phyloP scores from a whole-genome alignment of 2,329 filamentous ascomycete species.

The Aspergillus sp. region DNA sequence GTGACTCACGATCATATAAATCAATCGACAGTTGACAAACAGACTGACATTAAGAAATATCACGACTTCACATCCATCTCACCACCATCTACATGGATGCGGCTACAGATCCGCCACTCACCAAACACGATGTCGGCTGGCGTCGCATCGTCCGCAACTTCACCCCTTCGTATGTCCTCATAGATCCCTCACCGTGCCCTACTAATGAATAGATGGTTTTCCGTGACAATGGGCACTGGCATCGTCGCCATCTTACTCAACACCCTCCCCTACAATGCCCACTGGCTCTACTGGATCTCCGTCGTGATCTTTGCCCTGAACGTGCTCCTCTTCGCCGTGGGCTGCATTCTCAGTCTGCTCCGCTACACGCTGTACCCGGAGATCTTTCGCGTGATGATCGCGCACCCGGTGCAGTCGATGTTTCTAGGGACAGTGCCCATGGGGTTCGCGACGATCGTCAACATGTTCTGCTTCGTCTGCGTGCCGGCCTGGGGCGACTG shows the following conservation, averaged over 20 bases:
- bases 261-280: constrained; percentile 37
- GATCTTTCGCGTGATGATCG: constrained; percentile 65
- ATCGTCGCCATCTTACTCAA: constrained; percentile 40
- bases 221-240: constrained; percentile 42
- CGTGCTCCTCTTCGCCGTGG: constrained; percentile 31
- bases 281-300: constrained; percentile 40
- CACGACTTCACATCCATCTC: no score
- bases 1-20: no score
- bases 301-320: constrained; percentile 36
- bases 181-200: background rate
- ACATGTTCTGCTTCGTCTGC: constrained; percentile 62
- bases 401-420: constrained; percentile 64
- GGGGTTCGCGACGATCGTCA: constrained; percentile 66
- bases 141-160: constrained; percentile 38
- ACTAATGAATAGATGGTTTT: constrained; percentile 35
- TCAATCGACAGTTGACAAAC: no score
- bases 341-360: constrained; percentile 51
- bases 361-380: constrained; percentile 65
- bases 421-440: constrained; percentile 69
- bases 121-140: constrained; percentile 39
- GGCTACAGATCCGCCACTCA: background rate
- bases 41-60: no score
- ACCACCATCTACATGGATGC: no score
- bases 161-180: constrained; percentile 20
- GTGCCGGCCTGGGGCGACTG: constrained; percentile 59